Conservation (phyloP, 805 yeast species). For the Tetrapisispora namnaoensis region DNA sequence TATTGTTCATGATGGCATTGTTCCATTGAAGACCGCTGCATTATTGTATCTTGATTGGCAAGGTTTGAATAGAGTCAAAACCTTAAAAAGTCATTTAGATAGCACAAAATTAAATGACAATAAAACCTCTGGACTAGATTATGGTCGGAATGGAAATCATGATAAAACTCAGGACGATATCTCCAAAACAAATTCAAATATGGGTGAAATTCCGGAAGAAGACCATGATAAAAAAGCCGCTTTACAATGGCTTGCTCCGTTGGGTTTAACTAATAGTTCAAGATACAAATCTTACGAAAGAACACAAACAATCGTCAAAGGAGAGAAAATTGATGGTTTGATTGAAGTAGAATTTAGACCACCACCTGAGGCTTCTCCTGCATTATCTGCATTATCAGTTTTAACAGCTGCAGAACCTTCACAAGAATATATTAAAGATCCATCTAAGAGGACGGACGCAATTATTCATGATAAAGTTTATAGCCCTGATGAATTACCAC, state of each 20-base stretch:
- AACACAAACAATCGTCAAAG: conserved; percentile 14
- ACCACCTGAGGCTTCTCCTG: conserved; percentile 65
- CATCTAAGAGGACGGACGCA: conserved; percentile 49
- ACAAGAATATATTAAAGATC: conserved; percentile 55
- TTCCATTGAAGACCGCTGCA: conserved; percentile 86
- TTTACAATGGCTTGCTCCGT: conserved; percentile 21
- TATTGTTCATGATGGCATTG: conserved; percentile 87
- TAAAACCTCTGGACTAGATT: background rate
- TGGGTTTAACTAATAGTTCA: conserved; percentile 14
- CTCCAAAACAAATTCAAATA: background rate
- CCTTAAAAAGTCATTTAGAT: conserved; percentile 17
- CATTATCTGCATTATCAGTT: conserved; percentile 69
- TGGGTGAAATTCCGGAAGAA: conserved; percentile 23
- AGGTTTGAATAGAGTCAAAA: conserved; percentile 47
- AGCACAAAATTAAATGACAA: background rate
- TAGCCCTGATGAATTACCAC: conserved; percentile 55
- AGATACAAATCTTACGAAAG: conserved; percentile 17
- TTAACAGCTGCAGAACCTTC: conserved; percentile 77
- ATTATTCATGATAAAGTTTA: conserved; percentile 80
- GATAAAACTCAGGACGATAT: background rate
- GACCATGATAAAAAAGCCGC: conserved; percentile 21
- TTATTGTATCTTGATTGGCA: conserved; percentile 78
- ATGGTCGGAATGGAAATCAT: background rate
- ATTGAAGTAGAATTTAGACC: conserved; percentile 27
- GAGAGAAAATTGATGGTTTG: conserved; percentile 3